Conservation (phyloP, 2,329 filamentous ascomycete species). For the Colletotrichum limetticola region DNA sequence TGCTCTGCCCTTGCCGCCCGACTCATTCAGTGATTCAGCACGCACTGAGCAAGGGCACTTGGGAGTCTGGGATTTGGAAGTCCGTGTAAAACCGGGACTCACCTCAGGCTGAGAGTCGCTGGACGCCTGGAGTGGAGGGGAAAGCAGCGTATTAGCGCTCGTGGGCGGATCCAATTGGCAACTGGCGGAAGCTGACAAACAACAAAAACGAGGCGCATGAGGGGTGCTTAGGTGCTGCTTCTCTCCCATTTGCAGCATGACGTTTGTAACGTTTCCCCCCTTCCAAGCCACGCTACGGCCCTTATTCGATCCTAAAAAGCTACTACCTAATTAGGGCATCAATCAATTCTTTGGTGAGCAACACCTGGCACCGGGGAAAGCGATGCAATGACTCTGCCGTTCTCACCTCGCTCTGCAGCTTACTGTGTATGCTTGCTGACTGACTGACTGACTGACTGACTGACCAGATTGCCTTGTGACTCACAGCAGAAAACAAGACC, state of each 20-base stretch:
- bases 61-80: too few species aligned
- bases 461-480: conserved; percentile 13
- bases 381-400: conserved; percentile 8
- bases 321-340: neutral
- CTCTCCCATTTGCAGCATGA: neutral
- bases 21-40: neutral
- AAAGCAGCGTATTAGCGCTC: neutral
- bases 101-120: neutral
- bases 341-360: conserved; percentile 6
- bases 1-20: too few species aligned
- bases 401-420: neutral
- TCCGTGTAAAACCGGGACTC: neutral
- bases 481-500: neutral
- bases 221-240: neutral
- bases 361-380: neutral
- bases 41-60: neutral
- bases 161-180: too few species aligned
- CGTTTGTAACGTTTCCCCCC: conserved; percentile 10
- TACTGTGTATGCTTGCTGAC: neutral
- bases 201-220: neutral
- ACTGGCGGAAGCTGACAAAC: conserved; percentile 10
- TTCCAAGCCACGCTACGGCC: neutral
- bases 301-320: neutral
- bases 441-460: neutral
- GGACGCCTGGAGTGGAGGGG: neutral